Evolutionary conservation across 169 alveolate genomes (phyloP), one percentile per base, ranked within the genome.

Genomic region (Theileria equi): DNA sequence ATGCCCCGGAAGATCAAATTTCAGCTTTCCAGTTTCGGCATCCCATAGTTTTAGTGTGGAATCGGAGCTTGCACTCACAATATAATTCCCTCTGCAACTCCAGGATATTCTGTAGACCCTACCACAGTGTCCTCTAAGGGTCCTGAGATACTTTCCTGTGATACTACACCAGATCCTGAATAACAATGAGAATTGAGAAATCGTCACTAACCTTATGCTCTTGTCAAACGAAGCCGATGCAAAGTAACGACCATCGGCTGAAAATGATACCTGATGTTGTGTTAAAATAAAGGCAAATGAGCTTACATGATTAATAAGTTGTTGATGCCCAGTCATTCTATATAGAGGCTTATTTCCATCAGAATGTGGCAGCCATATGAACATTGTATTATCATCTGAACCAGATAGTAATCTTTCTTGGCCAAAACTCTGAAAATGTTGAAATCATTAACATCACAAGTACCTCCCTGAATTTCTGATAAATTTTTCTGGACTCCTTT

Each of bases 161-260:
- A 81, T 71, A 13, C 97, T 93, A 29, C 93, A 90, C 96, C 96
- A 92, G 17, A 89, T 58, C 36, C 92, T 81, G 58, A 43, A 32
- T 7, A 4, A 21, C 29, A 25, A 32, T 5, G 13, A 25, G 17
- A 40, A 28, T 3, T 26, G 59, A 36, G 13, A 23, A 11, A 7
- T 11, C 13, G 16, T 1, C n/a, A 4, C 67, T 17, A 92, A 77
- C 80, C 96, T 89, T 0, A 96, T 82, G 57, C 97, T 90, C 89
- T 95, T 95, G 89, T 97, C 99, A 85, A 97, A 97, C 36, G 99
- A 95, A 17, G 98, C 98, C 31, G 98, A 94, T 13, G 98, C 98
- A 57, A 97, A 91, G 76, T 83, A 93, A 21, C 97, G 90, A 2
- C 99, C 99, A 73, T 96, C 96, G 0, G 99, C 98, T 11, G 99